Evolutionary conservation across 2,329 filamentous ascomycete species (phyloP).

Genomic region (Arthrobotrys sphaeroides): DNA sequence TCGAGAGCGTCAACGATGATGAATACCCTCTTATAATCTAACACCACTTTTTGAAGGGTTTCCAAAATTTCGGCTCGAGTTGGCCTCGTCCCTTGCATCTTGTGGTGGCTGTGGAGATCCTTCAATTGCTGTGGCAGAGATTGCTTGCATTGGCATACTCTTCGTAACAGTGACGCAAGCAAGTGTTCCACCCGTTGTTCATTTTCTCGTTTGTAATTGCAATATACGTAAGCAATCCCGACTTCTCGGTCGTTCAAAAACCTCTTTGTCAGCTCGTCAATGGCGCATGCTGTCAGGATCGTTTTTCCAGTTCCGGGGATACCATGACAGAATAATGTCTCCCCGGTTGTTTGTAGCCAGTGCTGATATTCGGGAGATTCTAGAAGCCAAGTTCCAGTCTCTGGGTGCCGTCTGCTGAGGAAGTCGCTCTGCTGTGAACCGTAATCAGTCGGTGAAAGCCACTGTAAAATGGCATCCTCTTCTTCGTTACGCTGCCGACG

Average conservation of each 20-base stretch:
- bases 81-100: background rate
- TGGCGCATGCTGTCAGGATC: background rate
- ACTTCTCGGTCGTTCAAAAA: background rate
- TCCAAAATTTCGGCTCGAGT: background rate
- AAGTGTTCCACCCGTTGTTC: background rate
- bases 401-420: background rate
- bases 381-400: conserved; percentile 62
- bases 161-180: background rate
- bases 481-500: background rate
- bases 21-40: background rate
- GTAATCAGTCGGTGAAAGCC: background rate
- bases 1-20: background rate
- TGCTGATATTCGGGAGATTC: conserved; percentile 60
- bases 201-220: background rate
- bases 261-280: background rate
- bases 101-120: conserved; percentile 54
- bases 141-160: background rate
- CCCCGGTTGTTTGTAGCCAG: background rate
- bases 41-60: background rate
- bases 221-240: background rate
- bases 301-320: conserved; percentile 56
- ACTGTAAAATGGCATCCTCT: background rate
- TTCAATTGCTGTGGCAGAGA: background rate
- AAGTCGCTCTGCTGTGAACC: background rate
- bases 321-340: conserved; percentile 63